Conservation (phyloP, 805 yeast genomes). For the Candida easanensis region DNA sequence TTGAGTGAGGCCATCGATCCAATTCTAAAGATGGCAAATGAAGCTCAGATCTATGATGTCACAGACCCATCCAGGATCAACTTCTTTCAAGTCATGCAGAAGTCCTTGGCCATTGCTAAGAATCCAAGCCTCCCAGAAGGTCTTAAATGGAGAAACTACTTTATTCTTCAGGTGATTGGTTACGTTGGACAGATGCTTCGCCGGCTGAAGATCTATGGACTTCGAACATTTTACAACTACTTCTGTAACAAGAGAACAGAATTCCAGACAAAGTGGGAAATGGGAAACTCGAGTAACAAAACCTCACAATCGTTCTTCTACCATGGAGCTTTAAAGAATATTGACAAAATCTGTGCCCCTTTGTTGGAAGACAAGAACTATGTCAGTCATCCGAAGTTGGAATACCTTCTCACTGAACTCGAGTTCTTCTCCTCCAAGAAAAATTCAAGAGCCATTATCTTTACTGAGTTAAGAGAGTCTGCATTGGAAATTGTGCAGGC, state of each 20-base stretch:
- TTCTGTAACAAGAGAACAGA: conserved; percentile 57
- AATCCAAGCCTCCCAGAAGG: conserved; percentile 63
- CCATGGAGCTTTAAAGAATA: conserved; percentile 42
- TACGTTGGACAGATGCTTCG: conserved; percentile 70
- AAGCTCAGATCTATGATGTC: conserved; percentile 58
- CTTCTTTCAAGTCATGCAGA: conserved; percentile 68
- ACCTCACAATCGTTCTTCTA: conserved; percentile 60
- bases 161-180: conserved; percentile 57
- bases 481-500: conserved; percentile 81
- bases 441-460: conserved; percentile 77
- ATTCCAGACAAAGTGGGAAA: conserved; percentile 53
- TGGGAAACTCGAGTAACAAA: conserved; percentile 63
- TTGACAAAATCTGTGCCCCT: conserved; percentile 44
- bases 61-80: conserved; percentile 67
- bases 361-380: conserved; percentile 36
- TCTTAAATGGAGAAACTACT: conserved; percentile 68
- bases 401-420: conserved; percentile 55
- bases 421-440: conserved; percentile 40
- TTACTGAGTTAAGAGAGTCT: conserved; percentile 85
- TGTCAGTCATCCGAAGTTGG: conserved; percentile 73
- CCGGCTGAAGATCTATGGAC: conserved; percentile 77
- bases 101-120: conserved; percentile 52
- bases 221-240: conserved; percentile 69
- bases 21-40: conserved; percentile 58
- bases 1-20: conserved; percentile 69